Conservation (phyloP, 2,329 filamentous ascomycete genomes). For the Elsinoe necatrix region DNA sequence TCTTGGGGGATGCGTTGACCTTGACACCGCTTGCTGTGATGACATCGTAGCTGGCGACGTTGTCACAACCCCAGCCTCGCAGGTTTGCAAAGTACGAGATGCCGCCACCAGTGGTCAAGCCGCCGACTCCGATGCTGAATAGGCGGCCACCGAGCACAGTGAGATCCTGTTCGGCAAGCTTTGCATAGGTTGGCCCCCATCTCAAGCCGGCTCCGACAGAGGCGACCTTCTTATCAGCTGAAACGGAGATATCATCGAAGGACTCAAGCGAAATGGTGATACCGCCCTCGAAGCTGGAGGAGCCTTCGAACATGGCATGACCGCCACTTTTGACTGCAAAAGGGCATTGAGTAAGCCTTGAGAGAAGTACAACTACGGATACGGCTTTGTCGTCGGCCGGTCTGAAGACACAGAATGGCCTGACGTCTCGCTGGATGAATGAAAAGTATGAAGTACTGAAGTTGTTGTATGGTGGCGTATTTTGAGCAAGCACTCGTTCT, state of each 20-base stretch:
- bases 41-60: slow-evolving; percentile 17
- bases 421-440: neutral
- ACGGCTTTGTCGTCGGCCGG: neutral
- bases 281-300: slow-evolving; percentile 23
- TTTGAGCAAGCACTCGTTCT: neutral
- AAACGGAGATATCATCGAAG: slow-evolving; percentile 19
- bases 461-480: neutral
- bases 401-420: slow-evolving; percentile 6
- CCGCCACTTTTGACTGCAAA: slow-evolving; percentile 27
- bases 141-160: slow-evolving; percentile 56
- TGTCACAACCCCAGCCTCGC: slow-evolving; percentile 11
- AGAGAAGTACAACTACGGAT: neutral
- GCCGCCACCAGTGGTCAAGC: slow-evolving; percentile 45
- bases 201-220: slow-evolving; percentile 19
- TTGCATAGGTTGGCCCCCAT: slow-evolving; percentile 19
- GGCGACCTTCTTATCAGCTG: slow-evolving; percentile 16
- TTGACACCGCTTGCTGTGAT: slow-evolving; percentile 45
- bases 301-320: slow-evolving; percentile 21
- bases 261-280: slow-evolving; percentile 24
- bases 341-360: slow-evolving; percentile 14
- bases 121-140: slow-evolving; percentile 54
- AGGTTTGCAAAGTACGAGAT: slow-evolving; percentile 8
- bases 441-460: slow-evolving; percentile 1
- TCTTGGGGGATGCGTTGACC: slow-evolving; percentile 39
- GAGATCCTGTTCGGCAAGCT: slow-evolving; percentile 36